Evolutionary conservation across 2,329 filamentous ascomycete species (phyloP), one percentile per base, ranked within the genome.

Genomic region (Orbilia blumenaviensis): DNA sequence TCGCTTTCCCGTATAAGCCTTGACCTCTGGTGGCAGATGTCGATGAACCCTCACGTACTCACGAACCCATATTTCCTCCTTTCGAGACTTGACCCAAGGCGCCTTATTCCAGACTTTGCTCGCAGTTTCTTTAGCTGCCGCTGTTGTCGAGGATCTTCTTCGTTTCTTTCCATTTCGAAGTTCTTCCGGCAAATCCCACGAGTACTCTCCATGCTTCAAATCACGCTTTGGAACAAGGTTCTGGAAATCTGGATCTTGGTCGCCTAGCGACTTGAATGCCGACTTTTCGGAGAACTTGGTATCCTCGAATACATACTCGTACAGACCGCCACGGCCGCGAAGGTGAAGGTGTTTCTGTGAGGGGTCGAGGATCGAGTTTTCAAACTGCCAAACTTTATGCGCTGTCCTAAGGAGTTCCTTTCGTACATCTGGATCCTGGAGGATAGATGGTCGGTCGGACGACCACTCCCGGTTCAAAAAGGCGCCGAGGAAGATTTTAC

Each of bases 361-460:
- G 21, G 66, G 66, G 6, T 77, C 61, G 2, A 77, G 38, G n/a
- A 77, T 66, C 42, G 73, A 66, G 18, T 77, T 71, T 63, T 77
- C 73, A 29, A 77, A 77, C 25, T 72, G 66, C 73, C 73, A 77
- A 34, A 77, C 66, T 29, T 77, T 77, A 41, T 77, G 73, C 1
- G 73, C 73, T 8, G 66, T 16, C 34, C 61, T 54, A 5, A 77
- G 38, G 3, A 77, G 54, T 27, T 16, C 34, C 29, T 61, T 66
- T 27, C 73, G 73, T n/a, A 67, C 54, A 23, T 77, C 73, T n/a
- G 18, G 50, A 29, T 72, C 73, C n/a, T 46, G 52, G 12, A 77
- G 41, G 10, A 60, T 23, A 21, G 73, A 77, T 1, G 23, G 12
- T 27, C 25, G 34, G 25, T 64, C 42, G n/a, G 41, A 67, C 3